Evolutionary conservation across 768 basidiomycete species (phyloP).

Genomic region (Phanerochaete carnosa): DNA sequence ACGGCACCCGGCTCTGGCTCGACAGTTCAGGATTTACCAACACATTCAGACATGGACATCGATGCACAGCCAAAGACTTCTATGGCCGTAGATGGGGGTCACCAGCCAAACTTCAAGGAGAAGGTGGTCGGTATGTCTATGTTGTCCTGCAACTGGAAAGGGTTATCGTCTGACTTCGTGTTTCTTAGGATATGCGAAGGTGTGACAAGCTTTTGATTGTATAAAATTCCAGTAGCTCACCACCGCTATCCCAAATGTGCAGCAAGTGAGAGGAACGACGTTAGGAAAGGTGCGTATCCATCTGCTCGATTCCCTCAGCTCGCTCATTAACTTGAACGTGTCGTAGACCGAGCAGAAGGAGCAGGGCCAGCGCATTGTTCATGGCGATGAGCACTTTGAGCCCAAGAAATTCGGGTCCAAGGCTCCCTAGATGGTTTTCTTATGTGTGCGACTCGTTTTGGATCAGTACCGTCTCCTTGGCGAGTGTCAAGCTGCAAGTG

Average conservation of each 20-base stretch:
- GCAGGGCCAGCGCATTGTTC: slow-evolving; percentile 11
- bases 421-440: neutral
- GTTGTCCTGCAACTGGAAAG: neutral
- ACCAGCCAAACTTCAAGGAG: slow-evolving; percentile 14
- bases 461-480: neutral
- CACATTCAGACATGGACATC: neutral
- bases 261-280: slow-evolving; percentile 11
- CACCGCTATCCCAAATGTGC: too few relatives aligned
- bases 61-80: neutral
- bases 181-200: slow-evolving; percentile 12
- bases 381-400: slow-evolving; percentile 11
- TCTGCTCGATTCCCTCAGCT: neutral
- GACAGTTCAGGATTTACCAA: neutral
- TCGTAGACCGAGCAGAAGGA: slow-evolving; percentile 11
- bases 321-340: neutral
- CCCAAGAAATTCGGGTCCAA: slow-evolving; percentile 15
- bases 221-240: too few relatives aligned
- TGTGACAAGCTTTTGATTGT: neutral
- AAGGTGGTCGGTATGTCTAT: slow-evolving; percentile 10
- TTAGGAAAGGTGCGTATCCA: slow-evolving; percentile 4
- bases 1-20: slow-evolving; percentile 13
- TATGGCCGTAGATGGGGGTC: neutral
- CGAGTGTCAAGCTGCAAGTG: too few relatives aligned
- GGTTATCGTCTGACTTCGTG: neutral
- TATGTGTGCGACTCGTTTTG: neutral